These are phyloP conservation scores for Penicillium soppii DNA, from an alignment of 495 filamentous ascomycete species.

Conservation along the genomic window DNA sequence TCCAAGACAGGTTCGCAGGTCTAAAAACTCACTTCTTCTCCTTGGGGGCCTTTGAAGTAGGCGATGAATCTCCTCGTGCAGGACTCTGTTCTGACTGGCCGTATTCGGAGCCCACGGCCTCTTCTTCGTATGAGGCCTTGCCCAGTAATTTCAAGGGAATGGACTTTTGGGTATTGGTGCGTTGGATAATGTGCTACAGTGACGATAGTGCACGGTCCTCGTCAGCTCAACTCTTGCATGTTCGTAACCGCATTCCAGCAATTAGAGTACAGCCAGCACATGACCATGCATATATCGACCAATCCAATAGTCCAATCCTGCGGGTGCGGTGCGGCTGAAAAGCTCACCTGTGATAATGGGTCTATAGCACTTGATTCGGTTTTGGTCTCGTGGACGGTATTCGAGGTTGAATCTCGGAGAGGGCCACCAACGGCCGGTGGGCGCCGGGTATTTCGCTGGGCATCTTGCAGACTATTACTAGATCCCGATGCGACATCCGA, in stretches of 20 bases:
- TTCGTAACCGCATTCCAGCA: conserved; percentile 16
- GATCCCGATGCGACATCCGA: conserved; percentile 41
- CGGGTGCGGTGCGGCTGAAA: background rate
- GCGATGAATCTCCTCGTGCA: conserved; percentile 38
- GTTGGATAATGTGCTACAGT: conserved; percentile 71
- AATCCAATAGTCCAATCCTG: background rate
- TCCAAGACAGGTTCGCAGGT: conserved; percentile 1
- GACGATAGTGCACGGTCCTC: conserved; percentile 5
- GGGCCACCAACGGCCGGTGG: conserved; percentile 16
- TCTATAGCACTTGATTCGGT: conserved; percentile 50
- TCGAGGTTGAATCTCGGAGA: conserved; percentile 27
- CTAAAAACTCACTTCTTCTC: conserved; percentile 65
- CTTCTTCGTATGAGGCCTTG: conserved; percentile 50
- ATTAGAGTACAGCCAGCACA: conserved; percentile 4
- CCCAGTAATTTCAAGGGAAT: conserved; percentile 66
- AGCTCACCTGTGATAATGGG: conserved; percentile 55
- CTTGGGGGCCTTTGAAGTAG: conserved; percentile 48
- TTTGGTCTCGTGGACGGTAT: conserved; percentile 30
- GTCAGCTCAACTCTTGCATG: conserved; percentile 8
- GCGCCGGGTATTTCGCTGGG: conserved; percentile 25
- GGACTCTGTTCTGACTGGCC: conserved; percentile 34
- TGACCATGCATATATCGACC: background rate
- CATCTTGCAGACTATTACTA: conserved; percentile 33
- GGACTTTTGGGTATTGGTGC: conserved; percentile 73
- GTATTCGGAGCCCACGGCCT: conserved; percentile 52